A percentile compares a stretch with the other conserved stretches of the same genome.
Conservation (phyloP, 257 asterid genomes). For the Solanum pinnatisectum region DNA sequence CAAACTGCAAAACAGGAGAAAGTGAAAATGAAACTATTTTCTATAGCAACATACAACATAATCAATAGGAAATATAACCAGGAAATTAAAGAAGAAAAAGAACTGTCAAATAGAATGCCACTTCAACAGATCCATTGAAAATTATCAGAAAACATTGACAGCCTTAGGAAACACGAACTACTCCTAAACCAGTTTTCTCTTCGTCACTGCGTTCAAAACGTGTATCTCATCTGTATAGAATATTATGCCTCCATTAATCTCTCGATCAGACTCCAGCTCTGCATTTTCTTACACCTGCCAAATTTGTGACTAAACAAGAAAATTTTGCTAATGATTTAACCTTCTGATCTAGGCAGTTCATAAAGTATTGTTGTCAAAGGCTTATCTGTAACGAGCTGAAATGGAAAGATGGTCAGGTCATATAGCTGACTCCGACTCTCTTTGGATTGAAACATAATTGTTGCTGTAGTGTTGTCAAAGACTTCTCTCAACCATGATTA, state of each 20-base stretch:
- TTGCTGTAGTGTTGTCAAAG: not conserved
- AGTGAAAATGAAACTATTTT: not conserved
- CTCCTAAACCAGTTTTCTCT: not conserved
- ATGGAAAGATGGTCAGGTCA: not conserved
- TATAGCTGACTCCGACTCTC: not conserved
- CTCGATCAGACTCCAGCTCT: not conserved
- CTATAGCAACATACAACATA: not conserved
- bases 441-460: not conserved
- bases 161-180: not conserved
- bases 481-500: not conserved
- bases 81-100: not conserved
- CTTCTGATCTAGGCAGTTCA: not conserved
- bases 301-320: not conserved
- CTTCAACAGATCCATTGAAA: not conserved
- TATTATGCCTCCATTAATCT: not conserved
- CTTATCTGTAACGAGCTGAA: not conserved
- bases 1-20: constrained; percentile 49
- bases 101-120: not conserved
- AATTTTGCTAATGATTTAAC: not conserved
- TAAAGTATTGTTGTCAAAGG: not conserved
- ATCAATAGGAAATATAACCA: not conserved
- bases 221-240: not conserved
- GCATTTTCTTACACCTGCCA: not conserved
- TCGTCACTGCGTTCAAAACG: not conserved
- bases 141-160: not conserved